Conservation (phyloP, 2,329 filamentous ascomycete species). For the Lecanicillium sp. region DNA sequence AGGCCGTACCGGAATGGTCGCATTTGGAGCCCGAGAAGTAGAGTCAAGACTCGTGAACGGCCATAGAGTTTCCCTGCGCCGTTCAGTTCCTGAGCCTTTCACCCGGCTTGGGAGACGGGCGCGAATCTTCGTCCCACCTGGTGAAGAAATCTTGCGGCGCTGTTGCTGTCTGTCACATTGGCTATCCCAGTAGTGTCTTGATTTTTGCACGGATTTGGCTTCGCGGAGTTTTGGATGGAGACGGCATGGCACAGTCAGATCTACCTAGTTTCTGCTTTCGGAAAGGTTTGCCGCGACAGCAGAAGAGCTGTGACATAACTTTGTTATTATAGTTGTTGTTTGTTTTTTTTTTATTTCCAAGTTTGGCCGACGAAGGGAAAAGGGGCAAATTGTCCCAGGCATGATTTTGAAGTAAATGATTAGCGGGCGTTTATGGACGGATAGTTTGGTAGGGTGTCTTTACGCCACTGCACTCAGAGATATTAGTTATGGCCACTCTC, state of each 20-base stretch:
- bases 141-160: no score
- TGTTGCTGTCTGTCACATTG: no score
- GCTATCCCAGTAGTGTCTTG: no score
- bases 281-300: neutral
- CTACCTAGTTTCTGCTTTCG: neutral
- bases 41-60: no score
- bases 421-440: constrained; percentile 9
- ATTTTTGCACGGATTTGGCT: neutral
- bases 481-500: no score
- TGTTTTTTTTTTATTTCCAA: neutral
- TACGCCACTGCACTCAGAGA: no score
- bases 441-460: neutral
- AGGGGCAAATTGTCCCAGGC: neutral
- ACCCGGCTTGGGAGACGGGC: no score
- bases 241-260: neutral
- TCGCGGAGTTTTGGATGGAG: neutral
- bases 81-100: no score
- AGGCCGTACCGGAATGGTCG: constrained; percentile 89
- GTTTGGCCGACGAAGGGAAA: neutral
- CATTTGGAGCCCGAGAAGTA: constrained; percentile 48
- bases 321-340: neutral
- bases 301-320: neutral
- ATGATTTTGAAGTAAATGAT: neutral
- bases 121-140: no score
- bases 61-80: no score